Base-by-base conservation (phyloP, 2,329 filamentous ascomycete species). In the Davidsoniella neocaledoniae region DNA sequence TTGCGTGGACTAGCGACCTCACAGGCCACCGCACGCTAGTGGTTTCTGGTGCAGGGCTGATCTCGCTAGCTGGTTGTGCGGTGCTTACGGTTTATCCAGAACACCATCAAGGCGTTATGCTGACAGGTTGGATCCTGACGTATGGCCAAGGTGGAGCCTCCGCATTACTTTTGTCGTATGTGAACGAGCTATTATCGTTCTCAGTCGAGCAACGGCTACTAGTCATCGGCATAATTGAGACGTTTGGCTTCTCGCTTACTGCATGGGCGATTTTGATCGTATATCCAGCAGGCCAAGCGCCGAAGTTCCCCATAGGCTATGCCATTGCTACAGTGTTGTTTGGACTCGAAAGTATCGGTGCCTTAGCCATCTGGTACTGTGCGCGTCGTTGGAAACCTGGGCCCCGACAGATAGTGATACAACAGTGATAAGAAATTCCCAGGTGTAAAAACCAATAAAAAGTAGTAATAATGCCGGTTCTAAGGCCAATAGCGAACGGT, bases 21-120 rank as follows among this genome's bases (percentile, higher is more conserved):
- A 60, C 71, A 47, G 72, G 72, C 26, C 63, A 61, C 21, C 63
- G 74, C 9, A 75, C 71, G 71, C 75, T 73, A 1, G 64, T 74
- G 0, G 69, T 73, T 40, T 58, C 76, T 6, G 67, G 71, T 44
- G 70, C 68, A 1, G 71, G 66, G 1, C 59, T 65, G 6, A 43
- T 65, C 5, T 58, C 63, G 10, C 52, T 66, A 6, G 51, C 59
- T 1, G 62, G 63, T 0, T 63, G 61, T 38, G 56, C 62, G 43
- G 63, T 65, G 26, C 54, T 66, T 2, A 60, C 58, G 9, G 55
- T 62, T 1, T 66, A 61, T 55, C 64, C 62, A 0, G 59, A 61
- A 44, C 49, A 61, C 33, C 62, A 64, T 42, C 56, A 57, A 0
- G 55, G 60, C 1, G 61, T 62, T 14, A 61, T 66, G 52, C 61